Base-by-base conservation (phyloP, 805 yeast genomes). In the Candida andamanensis region DNA sequence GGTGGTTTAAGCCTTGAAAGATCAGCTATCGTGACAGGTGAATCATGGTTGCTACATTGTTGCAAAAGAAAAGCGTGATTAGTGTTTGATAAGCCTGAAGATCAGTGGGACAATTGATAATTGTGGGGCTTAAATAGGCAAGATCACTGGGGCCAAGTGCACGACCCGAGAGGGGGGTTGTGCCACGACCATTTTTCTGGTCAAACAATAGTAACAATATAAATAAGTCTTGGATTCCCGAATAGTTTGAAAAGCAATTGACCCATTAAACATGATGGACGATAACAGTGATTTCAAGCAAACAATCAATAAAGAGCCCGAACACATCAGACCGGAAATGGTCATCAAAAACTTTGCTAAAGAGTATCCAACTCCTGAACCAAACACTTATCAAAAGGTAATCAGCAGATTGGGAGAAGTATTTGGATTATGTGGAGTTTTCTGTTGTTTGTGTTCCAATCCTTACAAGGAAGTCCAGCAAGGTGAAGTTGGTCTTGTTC, bases 401-500 rank as follows among this genome's bases (percentile, higher is more conserved):
- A 54, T 73, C 21, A 47, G 56, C 23, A 15, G 44, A 0, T 32
- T 61, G 36, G 86, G 86, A 22, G 33, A 31, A 8, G 36, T 60
- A 22, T 63, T 72, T 44, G 86, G 86, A 22, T 45, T 53, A 4
- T 54, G 69, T 32, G 84, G 84, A 31, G 52, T 69, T 16, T 60
- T 72, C 44, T 79, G 85, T 42, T 78, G 72, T 45, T 47, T 65
- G 32, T 76, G 81, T 47, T 53, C 69, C 6, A 78, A 76, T 48
- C 85, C 85, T 6, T 80, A 72, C 58, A 60, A 67, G 45, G 60
- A 65, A 21, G 82, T 80, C 17, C 51, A 67, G 17, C 84, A 80
- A 56, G 87, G 87, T 49, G 60, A 72, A 37, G 85, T 80, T 35
- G 87, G 86, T 10, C 63, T 80, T 35, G 63, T 80, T 31, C 79